A percentile compares a stretch with the other conserved stretches of the same genome.
Evolutionary conservation across 176 grass and related monocot genomes (phyloP).

Genomic region (Hordeum marinum): DNA sequence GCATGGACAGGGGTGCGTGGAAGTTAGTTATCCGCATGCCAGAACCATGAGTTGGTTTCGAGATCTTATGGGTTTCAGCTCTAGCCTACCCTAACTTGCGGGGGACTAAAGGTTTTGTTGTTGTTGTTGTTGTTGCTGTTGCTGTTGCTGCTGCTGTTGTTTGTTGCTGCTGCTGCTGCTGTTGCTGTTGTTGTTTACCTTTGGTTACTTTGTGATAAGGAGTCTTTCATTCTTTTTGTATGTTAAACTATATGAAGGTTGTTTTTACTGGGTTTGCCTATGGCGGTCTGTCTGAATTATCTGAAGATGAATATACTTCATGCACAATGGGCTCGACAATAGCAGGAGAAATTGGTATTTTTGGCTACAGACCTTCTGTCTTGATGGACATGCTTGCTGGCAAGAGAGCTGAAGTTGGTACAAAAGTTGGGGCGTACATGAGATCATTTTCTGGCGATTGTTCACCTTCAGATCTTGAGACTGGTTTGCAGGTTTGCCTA

Average conservation of each 20-base stretch:
- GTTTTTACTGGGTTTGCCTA: slow-evolving; percentile 99
- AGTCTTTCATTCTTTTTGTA: slow-evolving; percentile 12
- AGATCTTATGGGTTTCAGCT: too few species aligned
- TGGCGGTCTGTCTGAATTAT: slow-evolving; percentile 92
- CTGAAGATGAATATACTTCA: slow-evolving; percentile 95
- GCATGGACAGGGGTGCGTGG: too few species aligned
- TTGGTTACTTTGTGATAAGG: not conserved
- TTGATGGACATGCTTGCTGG: slow-evolving; percentile 99
- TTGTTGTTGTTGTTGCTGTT: too few species aligned
- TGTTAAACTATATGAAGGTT: slow-evolving; percentile 54
- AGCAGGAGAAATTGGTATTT: slow-evolving; percentile 96
- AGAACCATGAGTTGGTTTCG: too few species aligned
- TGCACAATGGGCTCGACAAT: slow-evolving; percentile 98
- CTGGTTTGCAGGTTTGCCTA: slow-evolving; percentile 77
- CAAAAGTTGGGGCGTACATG: slow-evolving; percentile 96
- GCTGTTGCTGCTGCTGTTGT: too few species aligned
- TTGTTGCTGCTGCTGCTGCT: too few species aligned
- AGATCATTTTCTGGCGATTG: slow-evolving; percentile 97
- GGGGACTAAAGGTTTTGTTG: too few species aligned
- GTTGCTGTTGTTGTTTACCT: not conserved
- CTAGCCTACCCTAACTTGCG: too few species aligned
- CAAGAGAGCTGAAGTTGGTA: slow-evolving; percentile 97
- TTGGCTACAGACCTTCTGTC: slow-evolving; percentile 90
- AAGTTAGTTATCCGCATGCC: too few species aligned
- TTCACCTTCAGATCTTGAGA: slow-evolving; percentile 96